Percentiles rank a stretch among this genome's conserved stretches.
These are phyloP conservation scores for Vachellia pachyceras DNA, from an alignment of 306 rosid genomes.

Conservation along the genomic window DNA sequence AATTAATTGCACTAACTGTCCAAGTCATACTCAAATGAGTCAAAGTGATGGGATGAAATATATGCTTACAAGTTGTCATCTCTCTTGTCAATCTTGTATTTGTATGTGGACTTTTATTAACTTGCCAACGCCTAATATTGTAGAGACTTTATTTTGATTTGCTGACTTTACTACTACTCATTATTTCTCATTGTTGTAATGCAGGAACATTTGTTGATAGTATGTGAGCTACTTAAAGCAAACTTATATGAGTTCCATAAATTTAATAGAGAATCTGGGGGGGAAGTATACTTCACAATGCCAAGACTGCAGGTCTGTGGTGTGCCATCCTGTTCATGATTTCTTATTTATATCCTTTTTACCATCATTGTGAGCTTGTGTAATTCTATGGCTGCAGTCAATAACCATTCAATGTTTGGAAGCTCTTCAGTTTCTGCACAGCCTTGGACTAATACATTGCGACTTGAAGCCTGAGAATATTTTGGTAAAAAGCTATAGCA, in stretches of 20 bases:
- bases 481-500: constrained; percentile 89
- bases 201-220: constrained; percentile 89
- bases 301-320: constrained; percentile 86
- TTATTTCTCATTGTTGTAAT: constrained; percentile 27
- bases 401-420: constrained; percentile 90
- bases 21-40: neutral
- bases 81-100: constrained; percentile 3
- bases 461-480: constrained; percentile 94
- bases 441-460: constrained; percentile 86
- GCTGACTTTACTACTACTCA: constrained; percentile 24
- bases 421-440: constrained; percentile 81
- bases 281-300: constrained; percentile 95
- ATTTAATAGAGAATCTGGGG: constrained; percentile 92
- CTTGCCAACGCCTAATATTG: neutral
- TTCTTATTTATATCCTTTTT: constrained; percentile 9
- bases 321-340: constrained; percentile 36
- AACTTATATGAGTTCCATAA: constrained; percentile 90
- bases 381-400: constrained; percentile 61
- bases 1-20: neutral
- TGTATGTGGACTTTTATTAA: constrained; percentile 1
- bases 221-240: constrained; percentile 91
- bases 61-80: neutral
- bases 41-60: neutral
- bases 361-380: constrained; percentile 27
- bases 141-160: neutral